phyloP scores from a whole-genome alignment of 2,329 filamentous ascomycete species.

The Knufia petricola region DNA sequence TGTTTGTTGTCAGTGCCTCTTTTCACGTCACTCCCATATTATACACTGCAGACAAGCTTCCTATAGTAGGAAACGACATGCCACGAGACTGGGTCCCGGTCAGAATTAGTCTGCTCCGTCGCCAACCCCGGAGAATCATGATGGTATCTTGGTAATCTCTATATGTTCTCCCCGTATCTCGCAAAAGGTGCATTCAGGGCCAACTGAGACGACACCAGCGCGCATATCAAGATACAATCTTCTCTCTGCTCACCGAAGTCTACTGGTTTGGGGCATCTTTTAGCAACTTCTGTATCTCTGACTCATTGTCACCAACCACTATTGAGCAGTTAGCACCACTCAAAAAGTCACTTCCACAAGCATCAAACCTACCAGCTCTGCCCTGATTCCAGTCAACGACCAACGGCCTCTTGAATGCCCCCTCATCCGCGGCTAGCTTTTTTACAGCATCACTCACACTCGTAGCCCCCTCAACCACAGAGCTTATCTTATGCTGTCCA shows the following conservation, averaged over 20 bases:
- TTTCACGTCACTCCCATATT: too few species aligned
- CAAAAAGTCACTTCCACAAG: background rate
- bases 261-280: slow-evolving; percentile 33
- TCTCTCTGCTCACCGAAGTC: background rate
- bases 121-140: too few species aligned
- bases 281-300: slow-evolving; percentile 77
- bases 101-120: too few species aligned
- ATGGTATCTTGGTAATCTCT: too few species aligned
- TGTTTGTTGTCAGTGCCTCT: too few species aligned
- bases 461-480: slow-evolving; percentile 64
- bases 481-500: slow-evolving; percentile 49
- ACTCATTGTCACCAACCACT: slow-evolving; percentile 68
- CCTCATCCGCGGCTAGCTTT: slow-evolving; percentile 60
- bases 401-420: slow-evolving; percentile 65
- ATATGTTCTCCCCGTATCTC: too few species aligned
- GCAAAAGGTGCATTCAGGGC: too few species aligned
- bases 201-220: background rate
- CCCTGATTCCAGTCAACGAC: slow-evolving; percentile 95
- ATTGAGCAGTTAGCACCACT: slow-evolving; percentile 11
- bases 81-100: too few species aligned
- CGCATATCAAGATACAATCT: background rate
- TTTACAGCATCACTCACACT: slow-evolving; percentile 68
- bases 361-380: slow-evolving; percentile 49
- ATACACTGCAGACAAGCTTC: too few species aligned
- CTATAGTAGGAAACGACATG: too few species aligned